Conservation (phyloP, 2,329 filamentous ascomycete species). For the Diatrype stigma region DNA sequence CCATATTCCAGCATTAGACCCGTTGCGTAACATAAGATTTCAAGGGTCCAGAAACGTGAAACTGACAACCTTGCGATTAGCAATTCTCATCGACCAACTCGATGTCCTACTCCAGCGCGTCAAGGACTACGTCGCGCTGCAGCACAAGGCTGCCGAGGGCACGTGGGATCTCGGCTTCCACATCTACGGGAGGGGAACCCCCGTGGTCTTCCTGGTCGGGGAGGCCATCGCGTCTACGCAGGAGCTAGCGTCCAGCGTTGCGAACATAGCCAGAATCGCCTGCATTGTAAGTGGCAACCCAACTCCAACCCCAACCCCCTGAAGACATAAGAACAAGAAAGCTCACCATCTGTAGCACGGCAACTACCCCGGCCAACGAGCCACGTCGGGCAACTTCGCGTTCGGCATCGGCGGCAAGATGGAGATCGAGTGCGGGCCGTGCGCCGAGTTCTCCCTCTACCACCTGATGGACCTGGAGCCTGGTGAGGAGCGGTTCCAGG, state of each 20-base stretch:
- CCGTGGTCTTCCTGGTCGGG: slow-evolving; percentile 43
- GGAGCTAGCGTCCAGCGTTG: slow-evolving; percentile 38
- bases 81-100: slow-evolving; percentile 40
- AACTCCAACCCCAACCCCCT: no score
- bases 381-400: slow-evolving; percentile 48
- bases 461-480: slow-evolving; percentile 42
- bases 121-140: slow-evolving; percentile 21
- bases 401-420: slow-evolving; percentile 35
- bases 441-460: slow-evolving; percentile 42
- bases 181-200: slow-evolving; percentile 38
- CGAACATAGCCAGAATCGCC: slow-evolving; percentile 35
- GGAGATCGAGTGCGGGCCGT: slow-evolving; percentile 34
- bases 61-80: slow-evolving; percentile 10
- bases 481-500: slow-evolving; percentile 15
- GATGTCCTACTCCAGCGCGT: slow-evolving; percentile 30
- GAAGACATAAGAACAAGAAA: no score
- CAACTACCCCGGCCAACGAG: slow-evolving; percentile 46
- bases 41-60: no score
- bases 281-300: slow-evolving; percentile 28
- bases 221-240: slow-evolving; percentile 44
- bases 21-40: slow-evolving; percentile 4
- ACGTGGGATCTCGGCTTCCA: slow-evolving; percentile 40
- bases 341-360: no score
- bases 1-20: neutral
- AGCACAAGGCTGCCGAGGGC: slow-evolving; percentile 11